Evolutionary conservation across 1,284 basidiomycete genomes (phyloP).

Genomic region (Sanghuangporus weigelae): DNA sequence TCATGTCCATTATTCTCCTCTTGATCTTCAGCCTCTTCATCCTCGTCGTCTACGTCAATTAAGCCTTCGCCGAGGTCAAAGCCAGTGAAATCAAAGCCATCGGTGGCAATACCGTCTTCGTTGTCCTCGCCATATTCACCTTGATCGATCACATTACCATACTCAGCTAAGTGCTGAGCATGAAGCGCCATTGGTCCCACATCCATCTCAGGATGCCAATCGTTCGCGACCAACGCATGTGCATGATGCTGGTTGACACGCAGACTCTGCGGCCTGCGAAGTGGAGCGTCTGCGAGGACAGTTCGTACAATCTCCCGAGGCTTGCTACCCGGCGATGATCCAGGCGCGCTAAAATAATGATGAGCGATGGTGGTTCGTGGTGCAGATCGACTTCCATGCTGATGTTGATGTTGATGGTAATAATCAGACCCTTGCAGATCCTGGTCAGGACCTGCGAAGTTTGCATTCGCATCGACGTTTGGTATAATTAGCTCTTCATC

Average conservation of each 20-base stretch:
- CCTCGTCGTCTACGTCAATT: not conserved
- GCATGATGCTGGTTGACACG: not conserved
- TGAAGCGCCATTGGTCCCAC: too few species aligned
- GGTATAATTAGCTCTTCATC: not conserved
- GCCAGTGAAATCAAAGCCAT: too few species aligned
- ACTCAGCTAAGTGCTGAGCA: too few species aligned
- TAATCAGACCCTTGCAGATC: not conserved
- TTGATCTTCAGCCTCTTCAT: not conserved
- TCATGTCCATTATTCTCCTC: not conserved
- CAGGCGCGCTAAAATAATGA: slow-evolving; percentile 9
- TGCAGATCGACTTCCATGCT: not conserved
- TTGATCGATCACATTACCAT: too few species aligned
- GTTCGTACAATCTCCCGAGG: slow-evolving; percentile 3
- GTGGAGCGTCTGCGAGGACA: slow-evolving; percentile 9
- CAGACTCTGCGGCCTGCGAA: slow-evolving; percentile 6
- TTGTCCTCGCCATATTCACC: too few species aligned
- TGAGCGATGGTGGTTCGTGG: slow-evolving; percentile 12
- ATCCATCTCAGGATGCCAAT: not conserved
- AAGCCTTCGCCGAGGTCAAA: not conserved
- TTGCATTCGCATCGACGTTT: not conserved
- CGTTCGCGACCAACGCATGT: not conserved
- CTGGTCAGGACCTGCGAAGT: not conserved
- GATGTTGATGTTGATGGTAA: not conserved
- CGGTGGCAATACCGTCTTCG: too few species aligned
- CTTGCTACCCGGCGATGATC: not conserved